Conservation (phyloP, 2,329 filamentous ascomycete species). For the Colletotrichum neosansevieriae region DNA sequence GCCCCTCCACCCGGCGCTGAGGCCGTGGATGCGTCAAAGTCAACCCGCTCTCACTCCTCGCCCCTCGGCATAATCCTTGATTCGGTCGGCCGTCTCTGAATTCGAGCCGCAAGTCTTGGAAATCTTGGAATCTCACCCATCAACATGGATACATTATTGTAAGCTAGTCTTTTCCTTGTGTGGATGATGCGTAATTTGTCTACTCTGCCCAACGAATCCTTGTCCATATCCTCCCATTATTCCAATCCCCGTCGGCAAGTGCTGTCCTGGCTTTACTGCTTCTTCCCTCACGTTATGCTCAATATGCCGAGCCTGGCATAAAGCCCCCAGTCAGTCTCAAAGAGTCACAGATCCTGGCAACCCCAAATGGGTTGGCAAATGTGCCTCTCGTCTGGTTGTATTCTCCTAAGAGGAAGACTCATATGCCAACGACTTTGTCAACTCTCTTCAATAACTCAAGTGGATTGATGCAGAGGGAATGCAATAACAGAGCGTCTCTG, state of each 20-base stretch:
- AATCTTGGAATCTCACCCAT: not conserved
- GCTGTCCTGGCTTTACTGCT: too few species aligned
- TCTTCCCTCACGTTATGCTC: too few species aligned
- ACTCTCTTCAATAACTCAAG: too few species aligned
- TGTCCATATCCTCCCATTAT: not conserved
- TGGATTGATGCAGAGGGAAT: too few species aligned
- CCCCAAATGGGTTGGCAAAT: too few species aligned
- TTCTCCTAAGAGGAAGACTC: not conserved
- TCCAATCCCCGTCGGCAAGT: too few species aligned
- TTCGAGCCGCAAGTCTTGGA: not conserved
- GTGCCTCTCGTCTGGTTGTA: too few species aligned
- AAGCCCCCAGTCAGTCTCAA: too few species aligned
- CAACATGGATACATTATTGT: conserved; percentile 49
- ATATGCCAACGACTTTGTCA: too few species aligned
- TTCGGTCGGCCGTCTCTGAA: not conserved
- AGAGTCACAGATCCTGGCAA: too few species aligned
- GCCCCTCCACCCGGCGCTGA: conserved; percentile 36
- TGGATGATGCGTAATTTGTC: not conserved
- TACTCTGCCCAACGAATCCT: not conserved
- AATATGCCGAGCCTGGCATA: too few species aligned
- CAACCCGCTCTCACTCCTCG: conserved; percentile 17
- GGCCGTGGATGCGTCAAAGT: conserved; percentile 34
- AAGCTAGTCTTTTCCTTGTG: conserved; percentile 39
- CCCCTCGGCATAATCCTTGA: not conserved
- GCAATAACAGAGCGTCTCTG: too few species aligned